Evolutionary conservation across 768 basidiomycete genomes (phyloP), one percentile per base, ranked within the genome.

Genomic region (Lactarius vividus): DNA sequence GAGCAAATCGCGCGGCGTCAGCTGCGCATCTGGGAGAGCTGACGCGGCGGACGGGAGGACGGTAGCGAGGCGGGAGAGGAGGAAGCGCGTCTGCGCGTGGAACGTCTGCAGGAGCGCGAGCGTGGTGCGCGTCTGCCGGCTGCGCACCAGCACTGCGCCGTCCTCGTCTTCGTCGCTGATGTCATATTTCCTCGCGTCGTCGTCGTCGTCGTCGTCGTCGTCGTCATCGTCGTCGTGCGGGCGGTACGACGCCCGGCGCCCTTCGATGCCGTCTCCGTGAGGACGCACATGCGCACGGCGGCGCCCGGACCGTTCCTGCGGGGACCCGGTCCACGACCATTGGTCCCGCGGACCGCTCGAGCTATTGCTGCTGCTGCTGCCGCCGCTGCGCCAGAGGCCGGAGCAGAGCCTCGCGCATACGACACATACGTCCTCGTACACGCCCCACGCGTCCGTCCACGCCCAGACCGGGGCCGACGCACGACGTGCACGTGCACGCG

Each of bases 351-450:
- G n/a, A n/a, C n/a, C n/a, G n/a, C n/a, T n/a, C n/a, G 15, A 20
- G 20, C 79, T 7, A 3, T 44, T 44, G 79, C 26, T 86, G 76
- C 65, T 88, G 85, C 66, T 89, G 53, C 75, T 68, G 0, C 84
- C 81, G 63, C 82, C 81, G 39, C 79, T 77, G 33, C 87, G 80
- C 85, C 82, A 89, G 3, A 82, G 80, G 16, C 90, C 88, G 71
- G 88, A 83, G 91, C 90, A 93, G n/a, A 92, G 80, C 3, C 89
- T 85, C 0, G 91, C 92, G 71, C 92, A 93, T 54, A 92, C 79
- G 46, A 92, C 79, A 67, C 92, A 94, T 26, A 89, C 88, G 66
- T 94, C 92, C 75, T 94, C 92, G 71, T 94, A 94, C 15, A 93
- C 79, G 29, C 85, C 83, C 90, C 91, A 92, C 9, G 84, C 83